Conservation (phyloP, 2,329 filamentous ascomycete genomes). For the Pyrenochaeta sp. region DNA sequence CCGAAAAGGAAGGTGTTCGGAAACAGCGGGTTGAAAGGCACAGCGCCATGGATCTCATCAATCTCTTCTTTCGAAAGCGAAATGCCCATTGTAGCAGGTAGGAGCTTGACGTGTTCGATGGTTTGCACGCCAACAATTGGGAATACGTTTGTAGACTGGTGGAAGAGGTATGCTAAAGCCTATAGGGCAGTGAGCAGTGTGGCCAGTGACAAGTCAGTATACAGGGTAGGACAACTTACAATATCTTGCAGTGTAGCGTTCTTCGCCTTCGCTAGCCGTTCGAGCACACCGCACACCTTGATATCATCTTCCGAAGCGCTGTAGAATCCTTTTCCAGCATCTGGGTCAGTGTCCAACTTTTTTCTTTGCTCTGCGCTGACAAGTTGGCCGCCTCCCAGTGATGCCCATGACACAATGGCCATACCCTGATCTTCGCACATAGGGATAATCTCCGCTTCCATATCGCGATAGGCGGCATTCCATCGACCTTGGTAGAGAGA, state of each 20-base stretch:
- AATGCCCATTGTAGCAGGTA: slow-evolving; percentile 73
- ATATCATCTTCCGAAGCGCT: slow-evolving; percentile 56
- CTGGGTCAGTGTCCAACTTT: not conserved
- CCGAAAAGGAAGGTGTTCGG: slow-evolving; percentile 52
- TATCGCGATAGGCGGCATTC: slow-evolving; percentile 51
- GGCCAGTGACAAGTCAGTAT: too few species aligned
- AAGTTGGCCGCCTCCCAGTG: slow-evolving; percentile 46
- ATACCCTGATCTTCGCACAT: slow-evolving; percentile 54
- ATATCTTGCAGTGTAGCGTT: slow-evolving; percentile 65
- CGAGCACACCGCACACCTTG: slow-evolving; percentile 65
- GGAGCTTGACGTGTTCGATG: slow-evolving; percentile 72
- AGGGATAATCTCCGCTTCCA: slow-evolving; percentile 56
- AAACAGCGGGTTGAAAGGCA: slow-evolving; percentile 71
- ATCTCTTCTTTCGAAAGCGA: slow-evolving; percentile 69
- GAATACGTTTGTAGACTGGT: slow-evolving; percentile 75
- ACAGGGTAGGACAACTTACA: too few species aligned
- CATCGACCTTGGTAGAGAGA: slow-evolving; percentile 28
- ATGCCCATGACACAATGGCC: slow-evolving; percentile 63
- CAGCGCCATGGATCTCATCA: slow-evolving; percentile 69
- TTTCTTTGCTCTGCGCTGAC: not conserved
- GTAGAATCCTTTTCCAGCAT: slow-evolving; percentile 51
- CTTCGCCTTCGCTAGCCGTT: slow-evolving; percentile 66
- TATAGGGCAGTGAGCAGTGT: too few species aligned
- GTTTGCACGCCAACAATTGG: slow-evolving; percentile 77
- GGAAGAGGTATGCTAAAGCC: slow-evolving; percentile 76